Evolutionary conservation across 2,329 filamentous ascomycete genomes (phyloP).

Genomic region (Trichoderma gracile): DNA sequence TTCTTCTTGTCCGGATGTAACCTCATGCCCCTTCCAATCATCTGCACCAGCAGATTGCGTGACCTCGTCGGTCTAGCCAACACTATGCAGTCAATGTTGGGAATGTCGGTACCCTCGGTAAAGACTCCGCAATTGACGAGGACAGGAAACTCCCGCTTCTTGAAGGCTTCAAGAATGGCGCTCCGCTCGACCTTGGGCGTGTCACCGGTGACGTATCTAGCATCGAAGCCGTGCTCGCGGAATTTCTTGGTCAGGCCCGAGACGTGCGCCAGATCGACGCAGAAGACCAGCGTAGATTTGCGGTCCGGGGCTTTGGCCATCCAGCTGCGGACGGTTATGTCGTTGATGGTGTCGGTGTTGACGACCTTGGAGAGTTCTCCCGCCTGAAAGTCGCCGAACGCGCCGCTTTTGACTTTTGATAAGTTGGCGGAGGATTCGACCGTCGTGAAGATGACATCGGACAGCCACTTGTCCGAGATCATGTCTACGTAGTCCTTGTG

Average conservation of each 20-base stretch:
- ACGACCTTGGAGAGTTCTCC: slow-evolving; percentile 77
- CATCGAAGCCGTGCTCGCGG: slow-evolving; percentile 75
- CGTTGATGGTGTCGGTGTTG: slow-evolving; percentile 79
- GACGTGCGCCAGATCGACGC: slow-evolving; percentile 86
- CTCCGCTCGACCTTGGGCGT: slow-evolving; percentile 70
- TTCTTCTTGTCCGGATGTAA: slow-evolving; percentile 77
- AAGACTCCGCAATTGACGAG: slow-evolving; percentile 95
- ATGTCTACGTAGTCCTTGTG: slow-evolving; percentile 73
- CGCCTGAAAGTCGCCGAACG: slow-evolving; percentile 73
- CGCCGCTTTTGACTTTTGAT: slow-evolving; percentile 62
- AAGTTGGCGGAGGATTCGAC: slow-evolving; percentile 82
- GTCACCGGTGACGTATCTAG: slow-evolving; percentile 80
- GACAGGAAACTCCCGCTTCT: slow-evolving; percentile 74
- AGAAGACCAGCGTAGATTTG: slow-evolving; percentile 89
- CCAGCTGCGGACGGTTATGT: slow-evolving; percentile 85
- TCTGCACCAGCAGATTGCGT: slow-evolving; percentile 90
- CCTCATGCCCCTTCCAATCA: slow-evolving; percentile 94
- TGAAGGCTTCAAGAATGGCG: slow-evolving; percentile 74
- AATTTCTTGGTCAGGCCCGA: slow-evolving; percentile 73
- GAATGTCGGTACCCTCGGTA: slow-evolving; percentile 96
- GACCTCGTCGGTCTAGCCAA: slow-evolving; percentile 87
- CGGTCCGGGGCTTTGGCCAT: slow-evolving; percentile 70
- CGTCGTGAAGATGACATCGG: slow-evolving; percentile 90
- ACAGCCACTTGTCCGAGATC: slow-evolving; percentile 87
- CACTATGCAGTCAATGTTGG: slow-evolving; percentile 92